A percentile compares a stretch with the other conserved stretches of the same genome.
These are phyloP conservation scores for Populus deltoides DNA, from an alignment of 345 rosid species.

Conservation along the genomic window DNA sequence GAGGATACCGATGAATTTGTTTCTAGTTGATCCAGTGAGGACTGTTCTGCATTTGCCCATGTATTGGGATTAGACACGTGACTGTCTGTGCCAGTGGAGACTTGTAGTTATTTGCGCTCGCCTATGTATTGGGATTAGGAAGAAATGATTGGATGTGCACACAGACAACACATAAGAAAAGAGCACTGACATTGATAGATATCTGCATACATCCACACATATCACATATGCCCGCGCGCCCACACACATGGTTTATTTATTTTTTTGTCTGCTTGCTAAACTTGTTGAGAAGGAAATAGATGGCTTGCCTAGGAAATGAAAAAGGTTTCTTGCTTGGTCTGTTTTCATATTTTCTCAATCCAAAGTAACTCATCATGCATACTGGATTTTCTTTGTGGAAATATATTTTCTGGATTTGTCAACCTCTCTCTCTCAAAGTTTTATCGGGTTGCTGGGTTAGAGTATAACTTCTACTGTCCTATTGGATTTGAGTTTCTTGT, in stretches of 20 bases:
- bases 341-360: background rate
- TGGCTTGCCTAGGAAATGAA: background rate
- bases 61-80: background rate
- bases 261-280: background rate
- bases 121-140: background rate
- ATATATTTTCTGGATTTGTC: background rate
- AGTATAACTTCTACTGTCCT: background rate
- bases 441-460: background rate
- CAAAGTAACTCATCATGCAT: background rate
- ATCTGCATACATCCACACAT: background rate
- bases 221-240: background rate
- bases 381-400: background rate
- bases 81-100: background rate
- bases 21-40: background rate
- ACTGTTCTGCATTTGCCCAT: background rate
- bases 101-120: background rate
- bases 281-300: too few species aligned
- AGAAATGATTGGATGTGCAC: background rate
- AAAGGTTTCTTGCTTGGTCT: background rate
- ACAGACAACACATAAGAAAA: background rate
- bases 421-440: background rate
- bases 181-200: background rate
- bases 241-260: background rate
- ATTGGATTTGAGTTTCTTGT: background rate
- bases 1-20: constrained; percentile 1